These are phyloP conservation scores for Brasilioporus rufonigricans DNA, from an alignment of 768 basidiomycete genomes.

Conservation along the genomic window DNA sequence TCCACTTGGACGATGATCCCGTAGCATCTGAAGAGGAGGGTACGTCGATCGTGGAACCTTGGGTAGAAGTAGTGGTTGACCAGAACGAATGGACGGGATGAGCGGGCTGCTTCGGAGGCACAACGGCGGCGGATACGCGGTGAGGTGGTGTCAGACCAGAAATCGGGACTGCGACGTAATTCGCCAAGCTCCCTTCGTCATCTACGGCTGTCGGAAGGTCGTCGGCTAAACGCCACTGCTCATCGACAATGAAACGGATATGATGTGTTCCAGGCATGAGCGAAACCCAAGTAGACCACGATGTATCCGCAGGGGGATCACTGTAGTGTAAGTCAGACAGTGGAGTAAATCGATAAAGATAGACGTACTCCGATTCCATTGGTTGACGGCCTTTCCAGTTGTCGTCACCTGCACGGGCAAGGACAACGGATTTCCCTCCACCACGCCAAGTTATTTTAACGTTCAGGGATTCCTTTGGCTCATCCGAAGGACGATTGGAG, in stretches of 20 bases:
- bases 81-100: slow-evolving; percentile 42
- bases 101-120: slow-evolving; percentile 25
- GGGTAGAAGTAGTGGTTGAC: slow-evolving; percentile 38
- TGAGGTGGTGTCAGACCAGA: slow-evolving; percentile 34
- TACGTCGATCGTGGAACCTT: slow-evolving; percentile 28
- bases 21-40: slow-evolving; percentile 30
- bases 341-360: slow-evolving; percentile 4
- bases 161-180: slow-evolving; percentile 69
- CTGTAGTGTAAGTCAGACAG: slow-evolving; percentile 23
- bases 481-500: slow-evolving; percentile 24
- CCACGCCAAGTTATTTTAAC: slow-evolving; percentile 67
- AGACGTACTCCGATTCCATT: slow-evolving; percentile 64
- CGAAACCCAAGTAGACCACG: slow-evolving; percentile 40
- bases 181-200: slow-evolving; percentile 91
- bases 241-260: slow-evolving; percentile 93
- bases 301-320: slow-evolving; percentile 33
- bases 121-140: slow-evolving; percentile 35
- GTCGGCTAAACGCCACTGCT: slow-evolving; percentile 74
- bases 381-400: slow-evolving; percentile 69
- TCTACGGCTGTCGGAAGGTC: slow-evolving; percentile 88
- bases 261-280: slow-evolving; percentile 91
- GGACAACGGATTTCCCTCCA: slow-evolving; percentile 58
- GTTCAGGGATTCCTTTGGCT: slow-evolving; percentile 30
- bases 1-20: slow-evolving; percentile 55
- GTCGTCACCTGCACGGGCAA: slow-evolving; percentile 71